These are phyloP conservation scores for Aureobasidium namibiae DNA, from an alignment of 2,329 filamentous ascomycete genomes.

Conservation along the genomic window DNA sequence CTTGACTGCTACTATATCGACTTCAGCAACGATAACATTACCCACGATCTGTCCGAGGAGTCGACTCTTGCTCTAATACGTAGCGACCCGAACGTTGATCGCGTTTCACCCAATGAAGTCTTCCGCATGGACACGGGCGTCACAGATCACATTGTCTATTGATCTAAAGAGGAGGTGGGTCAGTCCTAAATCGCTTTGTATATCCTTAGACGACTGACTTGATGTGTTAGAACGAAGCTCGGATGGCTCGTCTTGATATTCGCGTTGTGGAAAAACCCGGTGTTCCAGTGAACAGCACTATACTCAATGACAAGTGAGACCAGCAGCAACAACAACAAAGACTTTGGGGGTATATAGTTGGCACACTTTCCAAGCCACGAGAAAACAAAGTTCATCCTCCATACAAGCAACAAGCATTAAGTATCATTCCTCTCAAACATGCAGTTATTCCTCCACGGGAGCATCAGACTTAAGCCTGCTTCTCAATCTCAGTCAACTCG, in stretches of 20 bases:
- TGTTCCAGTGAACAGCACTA: too few species aligned
- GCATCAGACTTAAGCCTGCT: slow-evolving; percentile 16
- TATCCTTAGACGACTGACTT: neutral
- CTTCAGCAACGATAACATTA: neutral
- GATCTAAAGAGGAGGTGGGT: neutral
- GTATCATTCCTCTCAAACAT: neutral
- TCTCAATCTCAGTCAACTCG: slow-evolving; percentile 17
- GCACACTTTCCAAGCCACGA: neutral
- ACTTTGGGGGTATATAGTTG: neutral
- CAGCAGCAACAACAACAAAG: neutral
- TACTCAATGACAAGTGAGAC: too few species aligned
- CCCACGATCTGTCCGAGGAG: neutral
- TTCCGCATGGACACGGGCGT: neutral
- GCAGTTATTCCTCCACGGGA: neutral
- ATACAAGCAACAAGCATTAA: neutral
- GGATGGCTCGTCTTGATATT: too few species aligned
- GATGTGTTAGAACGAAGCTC: neutral
- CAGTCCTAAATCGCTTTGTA: too few species aligned
- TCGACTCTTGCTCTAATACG: neutral
- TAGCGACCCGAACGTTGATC: neutral
- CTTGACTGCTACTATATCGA: neutral
- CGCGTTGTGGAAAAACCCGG: too few species aligned
- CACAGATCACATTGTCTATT: too few species aligned
- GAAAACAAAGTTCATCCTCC: neutral
- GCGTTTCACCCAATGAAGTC: neutral